A percentile compares a stretch with the other conserved stretches of the same genome.
These are phyloP conservation scores for Cardiospermum halicacabum DNA, from an alignment of 345 rosid species.

Conservation along the genomic window DNA sequence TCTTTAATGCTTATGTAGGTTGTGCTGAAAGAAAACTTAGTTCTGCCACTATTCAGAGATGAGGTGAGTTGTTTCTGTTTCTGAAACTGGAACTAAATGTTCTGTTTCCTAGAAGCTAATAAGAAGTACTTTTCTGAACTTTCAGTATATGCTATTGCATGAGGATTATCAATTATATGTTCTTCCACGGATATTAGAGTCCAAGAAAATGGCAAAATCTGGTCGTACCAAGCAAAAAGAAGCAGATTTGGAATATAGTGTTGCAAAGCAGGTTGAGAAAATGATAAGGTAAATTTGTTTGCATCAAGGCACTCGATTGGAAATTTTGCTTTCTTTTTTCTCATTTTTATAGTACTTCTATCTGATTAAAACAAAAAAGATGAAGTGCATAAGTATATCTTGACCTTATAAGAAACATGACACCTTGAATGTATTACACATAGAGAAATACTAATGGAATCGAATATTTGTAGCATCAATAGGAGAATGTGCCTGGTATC, in stretches of 20 bases:
- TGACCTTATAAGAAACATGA: background rate
- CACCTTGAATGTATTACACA: background rate
- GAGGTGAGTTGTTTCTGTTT: conserved; percentile 54
- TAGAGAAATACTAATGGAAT: background rate
- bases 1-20: conserved; percentile 50
- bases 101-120: conserved; percentile 25
- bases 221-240: conserved; percentile 94
- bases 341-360: too few relatives aligned
- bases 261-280: conserved; percentile 98
- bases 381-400: conserved; percentile 79
- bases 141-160: conserved; percentile 82
- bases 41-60: conserved; percentile 81
- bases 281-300: conserved; percentile 50
- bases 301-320: background rate
- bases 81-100: conserved; percentile 7
- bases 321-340: background rate
- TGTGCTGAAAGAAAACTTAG: conserved; percentile 90
- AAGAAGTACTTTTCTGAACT: conserved; percentile 20
- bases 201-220: conserved; percentile 97
- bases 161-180: conserved; percentile 95
- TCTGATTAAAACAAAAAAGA: conserved; percentile 20
- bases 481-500: background rate
- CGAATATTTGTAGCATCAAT: background rate
- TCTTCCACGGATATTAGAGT: conserved; percentile 91
- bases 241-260: conserved; percentile 93